Conservation (phyloP, 306 rosid genomes). For the Echinosophora koreensis region DNA sequence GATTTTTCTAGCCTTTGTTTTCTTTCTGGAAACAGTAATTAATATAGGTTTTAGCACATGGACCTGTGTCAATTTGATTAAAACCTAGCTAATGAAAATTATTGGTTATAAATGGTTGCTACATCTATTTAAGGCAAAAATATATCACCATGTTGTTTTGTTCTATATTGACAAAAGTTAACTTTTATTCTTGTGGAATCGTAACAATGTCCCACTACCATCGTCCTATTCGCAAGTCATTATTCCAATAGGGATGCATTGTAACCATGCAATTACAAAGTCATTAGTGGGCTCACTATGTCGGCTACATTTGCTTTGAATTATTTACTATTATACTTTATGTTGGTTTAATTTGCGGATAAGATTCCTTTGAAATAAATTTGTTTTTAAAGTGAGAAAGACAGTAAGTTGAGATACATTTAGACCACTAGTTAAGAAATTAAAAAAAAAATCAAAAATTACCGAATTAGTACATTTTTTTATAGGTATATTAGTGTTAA, state of each 20-base stretch:
- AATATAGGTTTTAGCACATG: constrained; percentile 1
- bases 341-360: background rate
- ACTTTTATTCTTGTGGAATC: background rate
- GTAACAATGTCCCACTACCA: background rate
- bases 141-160: background rate
- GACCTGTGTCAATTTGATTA: constrained; percentile 36
- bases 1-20: background rate
- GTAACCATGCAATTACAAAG: background rate
- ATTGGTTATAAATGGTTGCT: constrained; percentile 16
- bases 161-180: constrained; percentile 18
- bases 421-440: no score
- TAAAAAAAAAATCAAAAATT: no score
- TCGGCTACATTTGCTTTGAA: background rate
- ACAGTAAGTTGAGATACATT: no score
- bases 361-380: no score
- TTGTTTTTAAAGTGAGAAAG: no score
- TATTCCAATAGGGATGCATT: background rate
- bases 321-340: background rate
- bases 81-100: constrained; percentile 13
- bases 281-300: constrained; percentile 14
- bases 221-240: background rate
- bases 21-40: background rate
- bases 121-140: constrained; percentile 2
- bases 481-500: no score
- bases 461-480: no score